Conservation (phyloP, 176 grass and related monocot species). For the Oropetium thomaeum region DNA sequence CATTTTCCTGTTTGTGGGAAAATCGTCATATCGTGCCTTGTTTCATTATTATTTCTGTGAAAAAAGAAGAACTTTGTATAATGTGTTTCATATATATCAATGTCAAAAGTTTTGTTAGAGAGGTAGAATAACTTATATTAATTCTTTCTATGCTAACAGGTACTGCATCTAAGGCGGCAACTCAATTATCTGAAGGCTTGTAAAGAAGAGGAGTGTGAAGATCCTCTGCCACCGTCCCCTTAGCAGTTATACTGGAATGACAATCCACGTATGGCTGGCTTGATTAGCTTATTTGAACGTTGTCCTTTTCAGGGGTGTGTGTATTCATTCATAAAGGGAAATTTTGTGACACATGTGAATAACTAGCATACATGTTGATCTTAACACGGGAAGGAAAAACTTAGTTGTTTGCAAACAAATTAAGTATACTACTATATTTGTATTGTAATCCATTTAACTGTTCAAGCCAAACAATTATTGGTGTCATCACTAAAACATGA, state of each 20-base stretch:
- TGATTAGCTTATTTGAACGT: background rate
- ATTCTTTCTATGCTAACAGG: slow-evolving; percentile 37
- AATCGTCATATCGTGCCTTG: background rate
- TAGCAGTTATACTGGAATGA: background rate
- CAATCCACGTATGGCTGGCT: background rate
- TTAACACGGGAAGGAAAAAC: slow-evolving; percentile 1
- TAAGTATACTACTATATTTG: too few species aligned
- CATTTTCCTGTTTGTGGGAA: background rate
- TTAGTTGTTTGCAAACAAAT: background rate
- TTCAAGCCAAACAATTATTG: background rate
- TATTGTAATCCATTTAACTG: background rate
- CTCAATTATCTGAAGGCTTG: slow-evolving; percentile 47
- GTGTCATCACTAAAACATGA: background rate
- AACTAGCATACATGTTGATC: background rate
- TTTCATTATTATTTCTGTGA: background rate
- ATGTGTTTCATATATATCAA: background rate
- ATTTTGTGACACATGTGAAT: background rate
- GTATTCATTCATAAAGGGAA: background rate
- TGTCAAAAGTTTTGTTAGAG: background rate
- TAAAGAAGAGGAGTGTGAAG: slow-evolving; percentile 45
- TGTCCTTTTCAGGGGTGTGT: too few species aligned
- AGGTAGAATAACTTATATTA: background rate
- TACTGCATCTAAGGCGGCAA: slow-evolving; percentile 68
- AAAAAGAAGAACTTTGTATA: background rate
- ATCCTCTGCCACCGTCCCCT: slow-evolving; percentile 14